A percentile compares a stretch with the other conserved stretches of the same genome.
Evolutionary conservation across 176 grass and related monocot genomes (phyloP).

Genomic region (Ampelocalamus luodianensis): DNA sequence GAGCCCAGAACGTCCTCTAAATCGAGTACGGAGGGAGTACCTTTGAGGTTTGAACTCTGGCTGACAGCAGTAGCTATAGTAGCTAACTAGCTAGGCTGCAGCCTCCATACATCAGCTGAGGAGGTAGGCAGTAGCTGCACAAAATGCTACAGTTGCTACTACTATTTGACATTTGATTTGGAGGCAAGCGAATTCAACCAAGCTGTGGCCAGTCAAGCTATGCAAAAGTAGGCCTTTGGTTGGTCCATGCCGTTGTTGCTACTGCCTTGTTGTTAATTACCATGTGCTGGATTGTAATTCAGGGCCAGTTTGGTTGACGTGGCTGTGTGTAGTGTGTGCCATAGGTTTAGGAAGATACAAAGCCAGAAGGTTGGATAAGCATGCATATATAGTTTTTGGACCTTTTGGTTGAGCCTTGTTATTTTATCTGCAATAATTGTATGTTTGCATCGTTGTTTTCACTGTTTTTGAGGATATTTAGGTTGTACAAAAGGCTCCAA

Average conservation of each 20-base stretch:
- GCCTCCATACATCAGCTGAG: neutral
- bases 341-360: neutral
- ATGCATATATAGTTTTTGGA: neutral
- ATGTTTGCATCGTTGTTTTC: too few species aligned
- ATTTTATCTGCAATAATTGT: too few species aligned
- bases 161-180: constrained; percentile 4
- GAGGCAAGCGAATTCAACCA: neutral
- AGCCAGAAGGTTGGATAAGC: neutral
- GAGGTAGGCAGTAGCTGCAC: neutral
- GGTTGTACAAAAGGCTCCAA: neutral
- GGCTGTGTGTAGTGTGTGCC: neutral
- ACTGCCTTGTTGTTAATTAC: neutral
- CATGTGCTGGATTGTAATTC: neutral
- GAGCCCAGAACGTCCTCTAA: too few species aligned
- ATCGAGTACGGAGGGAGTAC: too few species aligned
- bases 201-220: neutral
- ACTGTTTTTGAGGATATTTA: neutral
- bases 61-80: neutral
- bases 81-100: neutral
- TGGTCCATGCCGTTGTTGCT: neutral
- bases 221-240: neutral
- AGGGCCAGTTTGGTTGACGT: neutral
- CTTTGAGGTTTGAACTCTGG: neutral
- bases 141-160: neutral
- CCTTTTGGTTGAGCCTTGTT: too few species aligned